Percentiles rank a stretch among this genome's conserved stretches.
phyloP scores from a whole-genome alignment of 805 yeast species.

The Maudiozyma saulgeensis region DNA sequence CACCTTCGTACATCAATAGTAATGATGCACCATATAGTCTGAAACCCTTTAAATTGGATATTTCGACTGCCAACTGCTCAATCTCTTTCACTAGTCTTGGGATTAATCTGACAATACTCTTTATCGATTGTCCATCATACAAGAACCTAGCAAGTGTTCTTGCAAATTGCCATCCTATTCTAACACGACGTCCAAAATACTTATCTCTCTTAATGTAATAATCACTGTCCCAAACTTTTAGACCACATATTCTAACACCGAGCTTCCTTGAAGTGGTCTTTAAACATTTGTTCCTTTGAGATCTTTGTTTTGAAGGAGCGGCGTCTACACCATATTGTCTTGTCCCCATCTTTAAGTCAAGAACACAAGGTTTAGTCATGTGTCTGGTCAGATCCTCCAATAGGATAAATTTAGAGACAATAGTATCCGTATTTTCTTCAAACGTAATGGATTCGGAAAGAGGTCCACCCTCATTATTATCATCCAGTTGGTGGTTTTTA shows the following conservation, averaged over 20 bases:
- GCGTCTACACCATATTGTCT: conserved; percentile 98
- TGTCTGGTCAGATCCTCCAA: conserved; percentile 85
- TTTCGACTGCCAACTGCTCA: conserved; percentile 46
- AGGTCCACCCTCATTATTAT: not conserved
- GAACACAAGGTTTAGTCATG: conserved; percentile 76
- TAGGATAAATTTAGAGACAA: conserved; percentile 55
- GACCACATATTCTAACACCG: conserved; percentile 92
- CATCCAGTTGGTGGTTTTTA: not conserved
- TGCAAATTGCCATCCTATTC: conserved; percentile 68
- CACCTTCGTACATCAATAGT: conserved; percentile 80
- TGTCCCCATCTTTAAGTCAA: conserved; percentile 96
- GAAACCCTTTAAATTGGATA: conserved; percentile 56
- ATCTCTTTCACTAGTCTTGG: conserved; percentile 56
- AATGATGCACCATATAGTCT: conserved; percentile 88
- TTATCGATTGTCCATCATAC: conserved; percentile 57
- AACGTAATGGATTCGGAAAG: conserved; percentile 7
- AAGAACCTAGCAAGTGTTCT: conserved; percentile 64
- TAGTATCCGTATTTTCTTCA: conserved; percentile 17
- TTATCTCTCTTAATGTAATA: conserved; percentile 69
- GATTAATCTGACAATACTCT: conserved; percentile 55
- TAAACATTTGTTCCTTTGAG: conserved; percentile 76
- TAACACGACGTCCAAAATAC: conserved; percentile 78
- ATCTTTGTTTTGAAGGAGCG: conserved; percentile 50
- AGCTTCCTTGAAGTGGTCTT: conserved; percentile 69
- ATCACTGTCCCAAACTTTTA: conserved; percentile 67